Conservation (phyloP, 2,329 filamentous ascomycete species). For the Fusarium floridanum region DNA sequence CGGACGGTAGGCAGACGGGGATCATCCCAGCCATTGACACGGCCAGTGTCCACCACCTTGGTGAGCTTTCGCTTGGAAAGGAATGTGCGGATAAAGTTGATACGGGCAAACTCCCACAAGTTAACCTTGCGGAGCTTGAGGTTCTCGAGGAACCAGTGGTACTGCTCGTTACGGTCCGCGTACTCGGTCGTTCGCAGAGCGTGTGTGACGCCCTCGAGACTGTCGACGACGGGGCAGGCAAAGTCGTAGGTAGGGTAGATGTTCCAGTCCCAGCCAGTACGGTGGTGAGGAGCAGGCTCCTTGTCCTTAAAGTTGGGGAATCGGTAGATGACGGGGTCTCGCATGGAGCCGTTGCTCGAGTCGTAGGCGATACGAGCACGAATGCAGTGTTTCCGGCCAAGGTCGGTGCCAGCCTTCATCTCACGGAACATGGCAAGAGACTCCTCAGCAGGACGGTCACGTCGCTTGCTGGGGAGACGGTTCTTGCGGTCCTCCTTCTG, state of each 20-base stretch:
- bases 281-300: slow-evolving; percentile 71
- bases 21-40: slow-evolving; percentile 88
- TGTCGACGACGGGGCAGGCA: slow-evolving; percentile 85
- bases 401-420: slow-evolving; percentile 88
- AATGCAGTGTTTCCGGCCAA: slow-evolving; percentile 89
- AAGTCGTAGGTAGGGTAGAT: slow-evolving; percentile 92
- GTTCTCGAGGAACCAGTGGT: slow-evolving; percentile 85
- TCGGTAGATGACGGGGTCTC: slow-evolving; percentile 97
- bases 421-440: slow-evolving; percentile 88
- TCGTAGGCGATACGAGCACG: slow-evolving; percentile 93
- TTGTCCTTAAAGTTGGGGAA: slow-evolving; percentile 75
- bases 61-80: slow-evolving; percentile 89
- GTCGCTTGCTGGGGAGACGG: slow-evolving; percentile 83
- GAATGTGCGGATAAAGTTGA: slow-evolving; percentile 87
- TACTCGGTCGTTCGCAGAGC: slow-evolving; percentile 88
- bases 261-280: slow-evolving; percentile 84
- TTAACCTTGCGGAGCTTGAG: slow-evolving; percentile 81
- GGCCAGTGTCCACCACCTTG: slow-evolving; percentile 81
- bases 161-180: slow-evolving; percentile 87
- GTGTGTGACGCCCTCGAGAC: slow-evolving; percentile 85
- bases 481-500: slow-evolving; percentile 90
- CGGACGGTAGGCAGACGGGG: slow-evolving; percentile 88
- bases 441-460: slow-evolving; percentile 84
- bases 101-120: slow-evolving; percentile 87
- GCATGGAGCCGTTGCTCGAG: slow-evolving; percentile 94